phyloP scores from a whole-genome alignment of 2,329 filamentous ascomycete species.

The Pseudocercospora crystallina region DNA sequence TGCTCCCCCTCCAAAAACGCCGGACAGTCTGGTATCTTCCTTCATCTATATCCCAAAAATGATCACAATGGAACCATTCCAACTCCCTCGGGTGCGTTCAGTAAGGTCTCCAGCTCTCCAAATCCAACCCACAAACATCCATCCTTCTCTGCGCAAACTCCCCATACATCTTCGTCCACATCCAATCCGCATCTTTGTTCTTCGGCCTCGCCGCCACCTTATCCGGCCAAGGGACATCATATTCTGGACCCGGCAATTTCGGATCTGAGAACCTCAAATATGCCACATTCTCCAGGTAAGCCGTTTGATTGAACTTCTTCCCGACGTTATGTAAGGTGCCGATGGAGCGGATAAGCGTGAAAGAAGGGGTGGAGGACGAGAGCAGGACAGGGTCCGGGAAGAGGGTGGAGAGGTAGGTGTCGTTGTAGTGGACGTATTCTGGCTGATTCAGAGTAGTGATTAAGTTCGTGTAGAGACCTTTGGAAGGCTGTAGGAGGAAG shows the following conservation, averaged over 20 bases:
- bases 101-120: conserved; percentile 42
- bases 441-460: conserved; percentile 15
- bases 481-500: conserved; percentile 30
- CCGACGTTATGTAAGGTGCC: conserved; percentile 30
- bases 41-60: too few species aligned
- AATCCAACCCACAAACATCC: conserved; percentile 54
- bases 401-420: conserved; percentile 33
- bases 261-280: conserved; percentile 50
- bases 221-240: conserved; percentile 47
- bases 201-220: conserved; percentile 44
- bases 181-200: conserved; percentile 47
- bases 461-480: conserved; percentile 20
- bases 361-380: conserved; percentile 23
- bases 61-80: too few species aligned
- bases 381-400: conserved; percentile 31
- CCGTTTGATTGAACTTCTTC: conserved; percentile 45
- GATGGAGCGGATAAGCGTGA: conserved; percentile 33
- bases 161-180: conserved; percentile 53
- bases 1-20: too few species aligned
- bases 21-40: too few species aligned
- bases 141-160: conserved; percentile 50
- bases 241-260: conserved; percentile 52
- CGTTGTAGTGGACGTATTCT: conserved; percentile 21
- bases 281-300: conserved; percentile 43
- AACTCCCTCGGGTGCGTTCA: background rate